These are phyloP conservation scores for Boletus tylopilopsis DNA, from an alignment of 768 basidiomycete genomes.

Conservation along the genomic window DNA sequence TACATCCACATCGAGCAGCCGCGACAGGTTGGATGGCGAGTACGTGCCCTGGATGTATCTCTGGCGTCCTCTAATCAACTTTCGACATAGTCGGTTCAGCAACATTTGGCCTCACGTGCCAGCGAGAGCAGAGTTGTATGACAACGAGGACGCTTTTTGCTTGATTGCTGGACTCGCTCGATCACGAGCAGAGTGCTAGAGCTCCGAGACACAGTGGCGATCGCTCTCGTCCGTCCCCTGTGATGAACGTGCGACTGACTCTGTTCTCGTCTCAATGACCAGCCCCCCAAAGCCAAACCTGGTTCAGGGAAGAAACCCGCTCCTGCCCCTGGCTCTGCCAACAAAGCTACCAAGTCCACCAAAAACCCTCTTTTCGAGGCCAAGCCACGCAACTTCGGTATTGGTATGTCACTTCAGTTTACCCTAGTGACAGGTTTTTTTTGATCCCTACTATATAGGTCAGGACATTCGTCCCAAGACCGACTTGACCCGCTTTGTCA, in stretches of 20 bases:
- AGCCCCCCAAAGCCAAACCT: slow-evolving; percentile 69
- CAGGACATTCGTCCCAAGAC: slow-evolving; percentile 88
- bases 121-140: slow-evolving; percentile 37
- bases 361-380: slow-evolving; percentile 98
- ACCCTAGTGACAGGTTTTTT: not conserved
- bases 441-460: slow-evolving; percentile 44
- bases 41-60: slow-evolving; percentile 36
- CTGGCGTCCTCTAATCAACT: slow-evolving; percentile 16
- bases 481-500: slow-evolving; percentile 96
- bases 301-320: slow-evolving; percentile 82
- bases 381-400: slow-evolving; percentile 88
- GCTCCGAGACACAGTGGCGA: slow-evolving; percentile 45
- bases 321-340: slow-evolving; percentile 76
- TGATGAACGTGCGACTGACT: slow-evolving; percentile 34
- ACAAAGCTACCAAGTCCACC: slow-evolving; percentile 67
- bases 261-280: slow-evolving; percentile 85
- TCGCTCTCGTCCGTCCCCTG: slow-evolving; percentile 21
- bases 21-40: slow-evolving; percentile 51
- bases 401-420: slow-evolving; percentile 55
- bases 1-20: slow-evolving; percentile 29
- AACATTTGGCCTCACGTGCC: slow-evolving; percentile 6
- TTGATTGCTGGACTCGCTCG: slow-evolving; percentile 39
- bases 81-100: slow-evolving; percentile 24
- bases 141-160: slow-evolving; percentile 37
- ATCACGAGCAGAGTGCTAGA: slow-evolving; percentile 40